Conservation (phyloP, 2,329 filamentous ascomycete genomes). For the Pestalotiopsis sp. region DNA sequence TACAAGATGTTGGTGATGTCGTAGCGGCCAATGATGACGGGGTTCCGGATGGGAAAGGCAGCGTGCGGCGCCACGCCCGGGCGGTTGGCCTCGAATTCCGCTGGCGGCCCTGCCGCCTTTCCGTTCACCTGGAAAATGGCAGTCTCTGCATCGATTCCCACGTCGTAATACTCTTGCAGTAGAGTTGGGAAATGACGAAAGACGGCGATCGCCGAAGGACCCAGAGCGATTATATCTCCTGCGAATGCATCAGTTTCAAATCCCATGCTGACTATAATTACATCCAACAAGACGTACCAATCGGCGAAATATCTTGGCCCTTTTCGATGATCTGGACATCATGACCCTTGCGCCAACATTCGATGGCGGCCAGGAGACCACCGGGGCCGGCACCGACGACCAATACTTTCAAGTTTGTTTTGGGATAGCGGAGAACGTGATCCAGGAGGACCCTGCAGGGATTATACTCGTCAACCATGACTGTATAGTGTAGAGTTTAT, state of each 20-base stretch:
- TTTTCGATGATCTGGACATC: constrained; percentile 16
- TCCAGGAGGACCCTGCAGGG: not conserved
- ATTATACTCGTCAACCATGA: no score
- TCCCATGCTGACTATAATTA: not conserved
- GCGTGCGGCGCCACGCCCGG: not conserved
- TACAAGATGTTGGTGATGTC: not conserved
- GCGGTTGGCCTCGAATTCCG: not conserved
- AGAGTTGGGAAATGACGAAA: constrained; percentile 1
- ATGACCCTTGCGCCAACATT: constrained; percentile 23
- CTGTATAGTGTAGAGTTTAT: no score
- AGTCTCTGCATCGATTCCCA: not conserved
- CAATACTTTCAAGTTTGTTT: constrained; percentile 13
- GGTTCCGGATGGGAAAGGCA: not conserved
- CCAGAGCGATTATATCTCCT: constrained; percentile 2
- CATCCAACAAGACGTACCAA: not conserved
- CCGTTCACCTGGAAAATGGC: not conserved
- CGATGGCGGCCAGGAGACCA: constrained; percentile 18
- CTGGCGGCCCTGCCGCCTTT: not conserved
- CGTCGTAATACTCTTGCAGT: not conserved
- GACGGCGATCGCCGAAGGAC: not conserved
- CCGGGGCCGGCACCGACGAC: constrained; percentile 17
- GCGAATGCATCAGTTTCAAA: no score
- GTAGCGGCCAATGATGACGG: not conserved
- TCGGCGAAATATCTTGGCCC: not conserved
- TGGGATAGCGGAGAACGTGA: not conserved